Base-by-base conservation (phyloP, 2,329 filamentous ascomycete genomes). In the Penicillium sp. region DNA sequence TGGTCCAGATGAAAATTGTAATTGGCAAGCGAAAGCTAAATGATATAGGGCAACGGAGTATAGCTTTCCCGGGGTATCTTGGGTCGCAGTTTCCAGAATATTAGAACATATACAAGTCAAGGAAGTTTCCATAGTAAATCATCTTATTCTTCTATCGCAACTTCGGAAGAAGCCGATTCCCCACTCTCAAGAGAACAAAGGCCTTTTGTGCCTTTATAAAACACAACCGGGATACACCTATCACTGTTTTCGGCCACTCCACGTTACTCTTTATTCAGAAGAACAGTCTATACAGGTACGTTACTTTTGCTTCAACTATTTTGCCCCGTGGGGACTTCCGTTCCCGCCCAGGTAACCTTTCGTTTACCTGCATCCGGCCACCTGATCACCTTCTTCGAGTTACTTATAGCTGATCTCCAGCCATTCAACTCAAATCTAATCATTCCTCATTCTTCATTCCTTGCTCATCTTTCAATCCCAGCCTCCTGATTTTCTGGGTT, bases 341-440 rank as follows among this genome's bases (percentile, higher is more conserved):
- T 55, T 63, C 50, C 50, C 53, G 46, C 42, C 38, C 50, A 53
- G 0, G 35, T 37, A 19, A 56, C 55, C 33, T 50, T 46, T 30
- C 11, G 16, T 33, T 47, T 41, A 12, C 26, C 59, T 67, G 63
- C 58, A 62, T 63, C 26, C 61, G 59, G 65, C 44, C 40, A 42
- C 31, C 38, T 47, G 25, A 33, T 47, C 50, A 22, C 46, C 56
- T 61, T 41, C 30, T 58, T 46, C 48, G 49, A 45, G 25, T 62
- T 69, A 70, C 67, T 72, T 72, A 72, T 69, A 66, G 61, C 54
- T 40, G 56, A 64, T 64, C 59, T 56, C 68, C 65, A 69, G 59
- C 61, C 62, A 61, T 53, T 61, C 55, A 59, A 55, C 52, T 55
- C 44, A 54, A 56, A 50, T 55, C 35, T 56, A 60, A 45, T 57